A percentile compares a stretch with the other conserved stretches of the same genome.
phyloP scores from a whole-genome alignment of 2,329 filamentous ascomycete species.

The Neonectria sp. region DNA sequence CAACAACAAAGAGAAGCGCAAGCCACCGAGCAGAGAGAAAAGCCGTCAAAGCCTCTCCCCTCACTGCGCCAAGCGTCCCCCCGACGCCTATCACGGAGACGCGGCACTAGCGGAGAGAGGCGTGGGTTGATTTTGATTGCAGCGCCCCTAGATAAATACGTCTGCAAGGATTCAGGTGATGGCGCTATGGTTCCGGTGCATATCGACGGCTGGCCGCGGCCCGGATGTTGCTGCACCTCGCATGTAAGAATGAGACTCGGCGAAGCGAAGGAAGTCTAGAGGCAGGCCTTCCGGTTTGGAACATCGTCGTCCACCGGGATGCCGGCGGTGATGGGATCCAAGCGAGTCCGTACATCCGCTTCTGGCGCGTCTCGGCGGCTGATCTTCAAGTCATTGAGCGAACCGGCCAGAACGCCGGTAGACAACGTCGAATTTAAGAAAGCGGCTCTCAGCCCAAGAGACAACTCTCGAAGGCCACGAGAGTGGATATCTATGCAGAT shows the following conservation, averaged over 20 bases:
- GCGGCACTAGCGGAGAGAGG: constrained; percentile 10
- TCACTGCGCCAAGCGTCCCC: neutral
- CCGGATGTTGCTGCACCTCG: constrained; percentile 6
- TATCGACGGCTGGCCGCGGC: constrained; percentile 20
- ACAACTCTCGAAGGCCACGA: constrained; percentile 22
- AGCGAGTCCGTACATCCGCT: constrained; percentile 2
- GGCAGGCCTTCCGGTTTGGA: constrained; percentile 5
- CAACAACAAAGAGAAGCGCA: constrained; percentile 27
- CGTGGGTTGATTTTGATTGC: constrained; percentile 4
- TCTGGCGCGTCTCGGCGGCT: constrained; percentile 5
- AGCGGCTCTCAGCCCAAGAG: constrained; percentile 28
- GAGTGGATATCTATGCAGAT: constrained; percentile 49
- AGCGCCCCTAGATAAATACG: neutral
- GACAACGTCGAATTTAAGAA: constrained; percentile 43
- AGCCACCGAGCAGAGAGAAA: constrained; percentile 21
- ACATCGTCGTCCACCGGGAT: constrained; percentile 14
- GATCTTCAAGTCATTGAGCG: constrained; percentile 9
- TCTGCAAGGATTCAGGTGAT: constrained; percentile 34
- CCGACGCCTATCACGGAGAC: constrained; percentile 19
- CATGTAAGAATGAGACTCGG: neutral
- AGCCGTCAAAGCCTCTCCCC: neutral
- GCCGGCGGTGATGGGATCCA: neutral
- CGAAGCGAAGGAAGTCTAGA: neutral
- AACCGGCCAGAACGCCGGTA: constrained; percentile 8
- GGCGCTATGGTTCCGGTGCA: constrained; percentile 9